phyloP scores from a whole-genome alignment of 164 flowering plant species.

The Paratinospora sagittata region DNA sequence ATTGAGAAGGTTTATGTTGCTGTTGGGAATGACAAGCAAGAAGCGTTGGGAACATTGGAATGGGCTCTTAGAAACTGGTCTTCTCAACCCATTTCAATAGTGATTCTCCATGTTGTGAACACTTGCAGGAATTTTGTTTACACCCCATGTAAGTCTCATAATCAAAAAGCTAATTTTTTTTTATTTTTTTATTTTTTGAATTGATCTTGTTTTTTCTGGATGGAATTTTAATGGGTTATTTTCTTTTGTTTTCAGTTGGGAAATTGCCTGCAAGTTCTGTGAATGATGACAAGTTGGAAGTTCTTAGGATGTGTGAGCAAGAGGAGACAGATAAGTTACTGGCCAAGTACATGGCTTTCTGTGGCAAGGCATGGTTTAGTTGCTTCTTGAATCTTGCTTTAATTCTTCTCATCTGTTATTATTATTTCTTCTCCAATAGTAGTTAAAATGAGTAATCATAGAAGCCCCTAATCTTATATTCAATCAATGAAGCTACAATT shows the following conservation, averaged over 20 bases:
- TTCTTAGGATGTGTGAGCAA: conserved; percentile 36
- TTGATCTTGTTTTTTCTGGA: neutral
- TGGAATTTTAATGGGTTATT: neutral
- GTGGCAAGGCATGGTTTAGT: conserved; percentile 47
- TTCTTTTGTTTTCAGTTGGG: conserved; percentile 37
- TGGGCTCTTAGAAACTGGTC: conserved; percentile 52
- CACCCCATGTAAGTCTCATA: conserved; percentile 37
- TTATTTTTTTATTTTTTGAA: too few species aligned
- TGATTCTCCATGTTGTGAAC: conserved; percentile 33
- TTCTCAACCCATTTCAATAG: conserved; percentile 34
- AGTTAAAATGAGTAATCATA: neutral
- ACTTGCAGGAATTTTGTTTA: conserved; percentile 28
- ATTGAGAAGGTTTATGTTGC: conserved; percentile 52
- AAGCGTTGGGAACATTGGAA: conserved; percentile 45
- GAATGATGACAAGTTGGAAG: conserved; percentile 44
- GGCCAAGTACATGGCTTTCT: conserved; percentile 36
- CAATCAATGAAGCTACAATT: neutral
- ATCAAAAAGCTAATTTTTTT: neutral
- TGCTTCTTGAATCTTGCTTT: neutral
- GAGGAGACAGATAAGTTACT: conserved; percentile 39
- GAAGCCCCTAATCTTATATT: too few species aligned
- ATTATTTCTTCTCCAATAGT: neutral
- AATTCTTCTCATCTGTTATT: neutral
- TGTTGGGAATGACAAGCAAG: conserved; percentile 43
- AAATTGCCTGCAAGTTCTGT: conserved; percentile 59